Evolutionary conservation across 768 basidiomycete species (phyloP), one percentile per base, ranked within the genome.

Genomic region (Dioszegia aurantiaca): DNA sequence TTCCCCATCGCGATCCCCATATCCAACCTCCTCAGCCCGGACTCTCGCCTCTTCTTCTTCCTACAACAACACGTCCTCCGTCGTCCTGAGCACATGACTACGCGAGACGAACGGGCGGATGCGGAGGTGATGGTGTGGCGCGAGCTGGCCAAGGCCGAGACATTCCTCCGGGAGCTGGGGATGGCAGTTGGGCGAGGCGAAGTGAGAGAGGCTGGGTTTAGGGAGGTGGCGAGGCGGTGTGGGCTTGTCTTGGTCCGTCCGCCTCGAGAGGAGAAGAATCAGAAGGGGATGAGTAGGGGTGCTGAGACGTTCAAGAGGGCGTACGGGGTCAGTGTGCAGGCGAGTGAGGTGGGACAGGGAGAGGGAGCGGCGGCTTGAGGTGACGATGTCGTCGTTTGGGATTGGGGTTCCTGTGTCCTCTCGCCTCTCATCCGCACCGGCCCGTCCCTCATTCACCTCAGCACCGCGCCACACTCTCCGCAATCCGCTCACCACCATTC

Each of bases 61-160:
- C 70, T 69, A 16, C 23, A 65, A 9, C 60, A 67, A n/a, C 68
- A 72, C 31, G 17, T 72, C 24, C 33, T 51, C 37, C 19, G 51
- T 14, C 51, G 51, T 4, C 51, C 51, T 6, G 51, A 58, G n/a
- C 49, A 30, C 21, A 27, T 33, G 23, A 30, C 23, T 23, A 11
- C 23, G 3, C 27, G 33, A 14, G 40, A 36, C 10, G 54, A 43
- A n/a, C 17, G 28, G n/a, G 28, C 4, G 14, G 64, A 69, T 36
- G 66, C 64, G 0, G 68, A 72, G 46, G 61, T 65, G 16, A 26
- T 66, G 31, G 70, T 62, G 3, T 68, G 63, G 60, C 55, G 51
- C 19, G 70, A 72, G 54, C 48, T 72, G 19, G 60, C 60, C 53
- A 55, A 61, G 30, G 70, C 58, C 0, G 62, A 64, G 40, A 47